These are phyloP conservation scores for Geotrichum macrosporum DNA, from an alignment of 1,139 yeast species.

Conservation along the genomic window DNA sequence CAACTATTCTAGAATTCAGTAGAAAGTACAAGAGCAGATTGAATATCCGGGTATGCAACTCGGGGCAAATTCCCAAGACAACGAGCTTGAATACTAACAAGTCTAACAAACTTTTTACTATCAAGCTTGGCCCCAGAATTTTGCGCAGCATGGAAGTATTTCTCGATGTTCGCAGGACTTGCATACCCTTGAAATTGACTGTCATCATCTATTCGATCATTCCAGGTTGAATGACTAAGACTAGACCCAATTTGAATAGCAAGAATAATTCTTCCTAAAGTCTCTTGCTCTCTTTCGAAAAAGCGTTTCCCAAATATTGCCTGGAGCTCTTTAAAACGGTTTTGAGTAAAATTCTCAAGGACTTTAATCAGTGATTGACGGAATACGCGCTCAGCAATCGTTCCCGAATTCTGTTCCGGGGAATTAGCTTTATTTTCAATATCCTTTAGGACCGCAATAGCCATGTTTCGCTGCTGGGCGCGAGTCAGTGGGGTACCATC, in stretches of 20 bases:
- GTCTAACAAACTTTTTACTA: constrained; percentile 13
- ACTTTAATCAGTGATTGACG: constrained; percentile 8
- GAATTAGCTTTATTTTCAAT: not conserved
- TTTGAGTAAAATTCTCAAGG: constrained; percentile 1
- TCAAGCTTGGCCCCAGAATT: constrained; percentile 7
- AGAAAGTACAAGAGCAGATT: constrained; percentile 12
- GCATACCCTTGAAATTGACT: constrained; percentile 11
- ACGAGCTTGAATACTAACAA: not conserved
- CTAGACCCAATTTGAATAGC: not conserved
- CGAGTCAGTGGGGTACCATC: not conserved
- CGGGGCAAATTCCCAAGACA: constrained; percentile 13
- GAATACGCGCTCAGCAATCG: constrained; percentile 14
- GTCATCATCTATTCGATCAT: constrained; percentile 14
- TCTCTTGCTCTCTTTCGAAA: constrained; percentile 1
- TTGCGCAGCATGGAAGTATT: constrained; percentile 5
- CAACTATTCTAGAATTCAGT: constrained; percentile 4
- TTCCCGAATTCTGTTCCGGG: not conserved
- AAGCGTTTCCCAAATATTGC: constrained; percentile 6
- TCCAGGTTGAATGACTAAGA: constrained; percentile 10
- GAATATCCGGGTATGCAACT: constrained; percentile 4
- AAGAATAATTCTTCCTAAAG: not conserved
- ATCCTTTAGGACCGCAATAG: not conserved
- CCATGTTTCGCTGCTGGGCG: not conserved
- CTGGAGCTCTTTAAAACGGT: constrained; percentile 9
- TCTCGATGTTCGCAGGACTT: constrained; percentile 12